Evolutionary conservation across 495 filamentous ascomycete species (phyloP).

Genomic region (Trichoderma reesei): DNA sequence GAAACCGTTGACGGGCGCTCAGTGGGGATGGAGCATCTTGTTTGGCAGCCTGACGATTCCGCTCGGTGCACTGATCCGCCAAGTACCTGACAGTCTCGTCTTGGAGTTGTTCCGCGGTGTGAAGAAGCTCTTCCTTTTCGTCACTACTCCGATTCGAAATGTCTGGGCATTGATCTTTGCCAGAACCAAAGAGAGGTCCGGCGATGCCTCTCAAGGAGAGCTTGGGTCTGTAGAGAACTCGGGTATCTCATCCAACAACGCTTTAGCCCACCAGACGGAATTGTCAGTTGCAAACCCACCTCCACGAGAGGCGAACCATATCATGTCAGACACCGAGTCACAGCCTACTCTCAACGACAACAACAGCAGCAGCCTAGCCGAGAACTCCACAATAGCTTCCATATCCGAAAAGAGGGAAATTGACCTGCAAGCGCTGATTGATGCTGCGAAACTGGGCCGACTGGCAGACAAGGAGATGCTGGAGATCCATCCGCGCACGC

Average conservation of each 20-base stretch:
- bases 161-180: neutral
- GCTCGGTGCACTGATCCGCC: neutral
- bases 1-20: neutral
- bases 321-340: neutral
- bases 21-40: neutral
- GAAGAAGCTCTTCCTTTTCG: slow-evolving; percentile 2
- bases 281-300: neutral
- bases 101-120: neutral
- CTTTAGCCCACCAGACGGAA: neutral
- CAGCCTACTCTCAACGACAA: neutral
- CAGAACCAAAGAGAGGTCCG: neutral
- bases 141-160: neutral
- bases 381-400: neutral
- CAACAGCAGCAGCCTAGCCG: neutral
- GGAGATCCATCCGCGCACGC: slow-evolving; percentile 1
- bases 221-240: neutral
- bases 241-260: neutral
- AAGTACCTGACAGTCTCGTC: neutral
- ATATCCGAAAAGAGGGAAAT: neutral
- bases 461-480: slow-evolving; percentile 2
- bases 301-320: neutral
- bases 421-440: neutral
- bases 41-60: slow-evolving; percentile 3
- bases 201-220: neutral
- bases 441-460: neutral